phyloP scores from a whole-genome alignment of 257 asterid species.

The Misopates orontium region DNA sequence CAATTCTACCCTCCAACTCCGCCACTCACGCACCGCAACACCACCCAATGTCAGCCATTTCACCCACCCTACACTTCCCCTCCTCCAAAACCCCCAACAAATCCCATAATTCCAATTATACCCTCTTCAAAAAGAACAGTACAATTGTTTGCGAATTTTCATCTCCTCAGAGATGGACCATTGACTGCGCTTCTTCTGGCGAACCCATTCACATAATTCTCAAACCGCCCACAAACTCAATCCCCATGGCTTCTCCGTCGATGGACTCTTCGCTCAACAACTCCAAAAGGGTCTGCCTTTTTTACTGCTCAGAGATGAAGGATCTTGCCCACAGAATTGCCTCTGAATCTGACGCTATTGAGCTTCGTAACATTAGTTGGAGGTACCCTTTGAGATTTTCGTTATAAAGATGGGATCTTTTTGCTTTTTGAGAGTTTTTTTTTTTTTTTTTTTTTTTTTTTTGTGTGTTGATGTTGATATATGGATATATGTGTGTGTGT shows the following conservation, averaged over 20 bases:
- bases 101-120: conserved; percentile 25
- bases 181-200: conserved; percentile 68
- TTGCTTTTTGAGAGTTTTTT: too few relatives aligned
- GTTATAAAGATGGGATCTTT: too few relatives aligned
- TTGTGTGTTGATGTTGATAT: too few relatives aligned
- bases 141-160: conserved; percentile 56
- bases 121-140: conserved; percentile 25
- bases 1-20: conserved; percentile 2
- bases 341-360: conserved; percentile 80
- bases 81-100: conserved; percentile 24
- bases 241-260: conserved; percentile 43
- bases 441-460: too few relatives aligned
- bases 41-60: conserved; percentile 66
- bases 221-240: conserved; percentile 69
- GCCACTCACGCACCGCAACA: conserved; percentile 41
- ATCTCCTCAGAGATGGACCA: conserved; percentile 65
- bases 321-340: conserved; percentile 82
- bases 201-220: conserved; percentile 90
- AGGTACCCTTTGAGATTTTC: conserved; percentile 42
- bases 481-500: too few relatives aligned
- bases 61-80: conserved; percentile 39
- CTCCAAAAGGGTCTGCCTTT: conserved; percentile 69
- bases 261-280: conserved; percentile 43
- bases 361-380: conserved; percentile 88
- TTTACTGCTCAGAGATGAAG: conserved; percentile 85